Evolutionary conservation across 768 basidiomycete genomes (phyloP).

Genomic region (Psilocybe sp.): DNA sequence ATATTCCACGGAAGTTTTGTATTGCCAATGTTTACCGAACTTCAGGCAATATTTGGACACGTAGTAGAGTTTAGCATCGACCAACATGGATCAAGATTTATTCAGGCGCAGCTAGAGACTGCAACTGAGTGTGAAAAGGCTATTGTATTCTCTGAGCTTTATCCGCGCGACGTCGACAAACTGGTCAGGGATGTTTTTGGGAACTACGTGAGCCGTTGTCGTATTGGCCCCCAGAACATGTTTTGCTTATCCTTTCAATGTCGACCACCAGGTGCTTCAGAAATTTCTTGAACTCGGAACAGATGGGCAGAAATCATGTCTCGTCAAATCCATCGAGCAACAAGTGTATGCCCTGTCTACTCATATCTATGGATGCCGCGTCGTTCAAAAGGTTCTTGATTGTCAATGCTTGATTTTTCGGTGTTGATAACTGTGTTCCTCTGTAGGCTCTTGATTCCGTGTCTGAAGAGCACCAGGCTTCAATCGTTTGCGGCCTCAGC

Average conservation of each 20-base stretch:
- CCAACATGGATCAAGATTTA: conserved; percentile 97
- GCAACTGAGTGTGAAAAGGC: conserved; percentile 77
- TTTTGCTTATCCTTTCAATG: conserved; percentile 2
- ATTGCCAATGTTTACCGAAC: background rate
- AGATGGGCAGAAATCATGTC: conserved; percentile 63
- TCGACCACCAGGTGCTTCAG: conserved; percentile 71
- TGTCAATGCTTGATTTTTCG: background rate
- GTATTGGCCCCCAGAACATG: background rate
- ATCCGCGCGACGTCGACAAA: conserved; percentile 68
- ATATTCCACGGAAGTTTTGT: background rate
- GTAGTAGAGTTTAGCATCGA: conserved; percentile 91
- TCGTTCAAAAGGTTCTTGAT: conserved; percentile 78
- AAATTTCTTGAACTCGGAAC: conserved; percentile 90
- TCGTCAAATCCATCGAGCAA: conserved; percentile 74
- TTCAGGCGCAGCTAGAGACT: conserved; percentile 72
- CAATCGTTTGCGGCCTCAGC: conserved; percentile 77
- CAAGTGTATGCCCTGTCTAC: conserved; percentile 74
- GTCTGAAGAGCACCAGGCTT: conserved; percentile 71
- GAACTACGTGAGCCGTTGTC: conserved; percentile 71
- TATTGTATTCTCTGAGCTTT: conserved; percentile 82
- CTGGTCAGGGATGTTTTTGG: conserved; percentile 93
- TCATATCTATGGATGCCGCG: conserved; percentile 96
- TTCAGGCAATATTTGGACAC: conserved; percentile 81
- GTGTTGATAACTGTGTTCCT: background rate
- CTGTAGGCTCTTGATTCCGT: conserved; percentile 80